phyloP scores from a whole-genome alignment of 139 green algal species.

The Mychonastes homosphaera region DNA sequence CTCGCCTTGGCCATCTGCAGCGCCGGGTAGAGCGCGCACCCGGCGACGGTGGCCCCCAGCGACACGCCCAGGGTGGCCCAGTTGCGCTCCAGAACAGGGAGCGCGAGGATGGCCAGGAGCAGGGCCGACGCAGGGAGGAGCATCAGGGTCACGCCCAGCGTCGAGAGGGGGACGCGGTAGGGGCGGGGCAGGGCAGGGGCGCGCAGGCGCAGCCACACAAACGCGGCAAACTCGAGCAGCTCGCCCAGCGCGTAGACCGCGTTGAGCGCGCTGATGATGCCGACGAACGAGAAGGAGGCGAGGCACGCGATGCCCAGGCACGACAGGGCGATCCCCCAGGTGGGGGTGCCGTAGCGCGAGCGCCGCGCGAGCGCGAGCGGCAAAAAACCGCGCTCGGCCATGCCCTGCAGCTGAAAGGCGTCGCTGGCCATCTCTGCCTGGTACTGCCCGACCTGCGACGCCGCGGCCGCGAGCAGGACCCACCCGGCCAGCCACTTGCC shows the following conservation, averaged over 20 bases:
- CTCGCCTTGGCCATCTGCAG: conserved; percentile 33
- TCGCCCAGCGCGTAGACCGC: conserved; percentile 89
- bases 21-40: conserved; percentile 53
- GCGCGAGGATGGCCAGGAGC: conserved; percentile 48
- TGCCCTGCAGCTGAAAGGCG: conserved; percentile 81
- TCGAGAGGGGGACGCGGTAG: conserved; percentile 70
- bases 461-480: conserved; percentile 72
- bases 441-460: conserved; percentile 89
- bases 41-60: conserved; percentile 26
- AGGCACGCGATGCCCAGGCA: conserved; percentile 65
- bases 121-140: conserved; percentile 61
- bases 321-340: conserved; percentile 70
- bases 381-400: conserved; percentile 92
- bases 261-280: conserved; percentile 90
- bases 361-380: conserved; percentile 53
- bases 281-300: conserved; percentile 50
- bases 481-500: conserved; percentile 74
- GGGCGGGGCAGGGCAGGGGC: conserved; percentile 48
- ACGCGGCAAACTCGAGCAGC: conserved; percentile 92
- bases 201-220: conserved; percentile 71
- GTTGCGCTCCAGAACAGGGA: conserved; percentile 38
- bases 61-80: conserved; percentile 38
- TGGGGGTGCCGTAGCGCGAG: conserved; percentile 75
- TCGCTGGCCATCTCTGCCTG: conserved; percentile 92
- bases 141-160: conserved; percentile 62